Conservation (phyloP, 2,329 filamentous ascomycete genomes). For the Rutstroemia sydowiana region DNA sequence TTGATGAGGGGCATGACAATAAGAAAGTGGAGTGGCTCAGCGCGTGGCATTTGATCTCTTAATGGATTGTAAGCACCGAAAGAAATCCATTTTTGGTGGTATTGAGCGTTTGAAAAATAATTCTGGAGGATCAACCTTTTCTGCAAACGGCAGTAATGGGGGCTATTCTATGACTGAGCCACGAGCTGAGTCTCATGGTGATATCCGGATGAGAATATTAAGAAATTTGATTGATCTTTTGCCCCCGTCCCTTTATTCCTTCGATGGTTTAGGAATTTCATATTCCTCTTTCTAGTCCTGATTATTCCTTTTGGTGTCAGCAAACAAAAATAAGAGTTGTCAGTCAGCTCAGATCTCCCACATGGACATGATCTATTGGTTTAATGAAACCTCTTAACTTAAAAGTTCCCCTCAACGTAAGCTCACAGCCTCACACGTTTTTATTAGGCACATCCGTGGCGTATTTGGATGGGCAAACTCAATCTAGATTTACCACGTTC, state of each 20-base stretch:
- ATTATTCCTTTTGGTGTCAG: no score
- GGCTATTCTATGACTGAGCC: neutral
- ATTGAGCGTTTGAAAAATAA: neutral
- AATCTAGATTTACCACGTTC: slow-evolving; percentile 11
- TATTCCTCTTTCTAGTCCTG: neutral
- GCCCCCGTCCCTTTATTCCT: no score
- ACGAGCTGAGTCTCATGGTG: neutral
- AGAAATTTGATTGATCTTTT: neutral
- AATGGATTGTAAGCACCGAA: neutral
- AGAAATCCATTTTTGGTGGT: neutral
- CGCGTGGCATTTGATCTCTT: neutral
- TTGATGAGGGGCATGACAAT: neutral
- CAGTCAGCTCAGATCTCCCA: neutral
- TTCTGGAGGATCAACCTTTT: neutral
- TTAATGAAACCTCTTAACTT: neutral
- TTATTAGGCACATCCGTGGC: neutral
- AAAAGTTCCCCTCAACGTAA: neutral
- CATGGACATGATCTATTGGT: slow-evolving; percentile 4
- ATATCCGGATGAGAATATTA: neutral
- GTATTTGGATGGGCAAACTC: neutral
- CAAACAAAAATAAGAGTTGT: no score
- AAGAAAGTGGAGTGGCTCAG: neutral
- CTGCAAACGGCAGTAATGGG: neutral
- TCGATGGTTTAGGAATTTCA: no score
- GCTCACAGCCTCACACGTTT: neutral